phyloP scores from a whole-genome alignment of 1,284 basidiomycete species.

The Gymnopus androsaceus region DNA sequence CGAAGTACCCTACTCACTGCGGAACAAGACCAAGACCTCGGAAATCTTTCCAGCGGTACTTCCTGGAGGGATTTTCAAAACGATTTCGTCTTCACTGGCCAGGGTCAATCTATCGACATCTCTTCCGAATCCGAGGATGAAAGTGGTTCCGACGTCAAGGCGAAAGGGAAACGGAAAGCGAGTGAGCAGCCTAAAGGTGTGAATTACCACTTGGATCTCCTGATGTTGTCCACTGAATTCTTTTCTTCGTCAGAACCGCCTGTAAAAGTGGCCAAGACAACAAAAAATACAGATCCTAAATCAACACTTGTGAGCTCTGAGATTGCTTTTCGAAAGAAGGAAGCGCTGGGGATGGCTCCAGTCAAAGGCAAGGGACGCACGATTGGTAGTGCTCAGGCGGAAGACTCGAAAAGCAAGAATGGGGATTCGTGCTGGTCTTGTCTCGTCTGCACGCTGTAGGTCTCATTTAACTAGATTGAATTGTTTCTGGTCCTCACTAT shows the following conservation, averaged over 20 bases:
- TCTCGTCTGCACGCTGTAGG: constrained; percentile 58
- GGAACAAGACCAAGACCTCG: constrained; percentile 36
- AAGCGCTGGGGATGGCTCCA: constrained; percentile 44
- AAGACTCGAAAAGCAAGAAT: constrained; percentile 1
- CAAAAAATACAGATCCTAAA: constrained; percentile 14
- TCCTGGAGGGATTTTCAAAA: constrained; percentile 47
- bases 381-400: constrained; percentile 27
- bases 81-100: constrained; percentile 46
- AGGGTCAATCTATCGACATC: constrained; percentile 17
- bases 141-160: constrained; percentile 18
- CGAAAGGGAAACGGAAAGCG: constrained; percentile 13
- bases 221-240: constrained; percentile 8
- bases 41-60: constrained; percentile 28
- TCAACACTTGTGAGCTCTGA: constrained; percentile 45
- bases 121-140: constrained; percentile 25
- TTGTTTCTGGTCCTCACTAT: neutral
- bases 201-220: constrained; percentile 9
- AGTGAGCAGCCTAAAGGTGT: constrained; percentile 16
- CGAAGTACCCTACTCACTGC: constrained; percentile 48
- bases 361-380: constrained; percentile 31
- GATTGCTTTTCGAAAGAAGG: constrained; percentile 47
- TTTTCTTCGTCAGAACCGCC: neutral
- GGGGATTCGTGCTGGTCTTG: constrained; percentile 43
- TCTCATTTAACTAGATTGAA: constrained; percentile 10
- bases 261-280: neutral